Base-by-base conservation (phyloP, 2,329 filamentous ascomycete species). In the Aspergillus sp. region DNA sequence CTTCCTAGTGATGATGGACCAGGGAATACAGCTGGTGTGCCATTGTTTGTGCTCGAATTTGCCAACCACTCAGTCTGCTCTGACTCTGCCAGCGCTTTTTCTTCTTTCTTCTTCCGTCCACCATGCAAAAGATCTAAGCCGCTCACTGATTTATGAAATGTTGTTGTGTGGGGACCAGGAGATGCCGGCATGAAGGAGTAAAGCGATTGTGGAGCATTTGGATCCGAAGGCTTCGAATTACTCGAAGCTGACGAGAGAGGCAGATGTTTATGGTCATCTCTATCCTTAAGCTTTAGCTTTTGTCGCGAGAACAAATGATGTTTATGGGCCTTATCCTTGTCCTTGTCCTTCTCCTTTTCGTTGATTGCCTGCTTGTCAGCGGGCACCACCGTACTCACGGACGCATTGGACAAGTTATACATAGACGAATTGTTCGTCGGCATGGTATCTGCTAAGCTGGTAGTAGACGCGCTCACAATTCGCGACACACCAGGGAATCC, bases 121-220 rank as follows among this genome's bases (percentile, higher is more conserved):
- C 85, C 88, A 67, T 91, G 87, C 40, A 88, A 76, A 27, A 91
- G 70, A 64, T 91, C 88, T 35, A 91, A 72, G 0, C 86, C 86
- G 46, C 86, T 91, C 59, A 93, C 86, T 3, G 85, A 86, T 68
- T 93, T 94, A 32, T 83, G 77, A 62, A 97, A 95, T 1, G 76
- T 67, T 6, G 70, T 75, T 29, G 73, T 70, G n/a, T 73, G 71
- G 30, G 78, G 75, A 7, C 74, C 76, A 4, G 82, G 81, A 2
- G 82, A 84, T 3, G 81, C 76, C 1, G 82, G 82, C 1, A 78
- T 76, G 55, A 86, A 86, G 0, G 77, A 82, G 60, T 85, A 85
- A 4, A 85, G 66, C 3, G 81, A 81, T 44, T 82, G 74, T 4
- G 82, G 78, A 27, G 79, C 78, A 51, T 73, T 79, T 6, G 81